Evolutionary conservation across 192 early-diverging fungal species (phyloP), one percentile per base, ranked within the genome.

Genomic region (Kappamyces sp.): DNA sequence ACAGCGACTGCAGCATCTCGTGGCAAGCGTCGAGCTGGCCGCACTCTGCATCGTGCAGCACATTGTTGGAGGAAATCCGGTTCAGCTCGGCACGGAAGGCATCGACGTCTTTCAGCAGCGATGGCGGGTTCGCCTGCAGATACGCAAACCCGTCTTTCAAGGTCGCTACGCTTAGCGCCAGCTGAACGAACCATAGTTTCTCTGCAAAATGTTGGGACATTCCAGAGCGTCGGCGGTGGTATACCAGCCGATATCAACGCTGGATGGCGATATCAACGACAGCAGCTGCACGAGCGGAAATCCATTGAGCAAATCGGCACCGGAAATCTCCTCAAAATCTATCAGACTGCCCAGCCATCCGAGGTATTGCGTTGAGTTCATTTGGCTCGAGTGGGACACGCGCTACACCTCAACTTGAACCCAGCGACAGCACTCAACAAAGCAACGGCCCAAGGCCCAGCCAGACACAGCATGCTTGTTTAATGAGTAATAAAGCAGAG

Each of bases 231-330:
- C 61, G 12, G 68, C 60, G 1, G 76, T 66, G 3, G 70, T 62
- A 59, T 74, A 78, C 72, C 72, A 74, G 3, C 64, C 15, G 15
- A 78, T 61, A 40, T 78, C 72, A 2, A 70, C 52, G 33, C 65
- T 39, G 0, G 44, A 48, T 7, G 72, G 72, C 1, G 69, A 58
- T 3, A 74, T 53, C 33, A 78, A 47, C 4, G 72, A 70, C 35
- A 78, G 58, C 15, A 72, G 44, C 68, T 77, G 75, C 38, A 77
- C 50, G 4, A 77, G 54, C 7, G 71, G 66, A 49, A 77, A 77
- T 0, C 69, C 67, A 23, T 74, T 69, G 32, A 61, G 33, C 35
- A 77, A 46, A 51, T 74, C 75, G 12, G 64, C 66, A 13, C 60
- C 70, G 7, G 3, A 59, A 62, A 1, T 73, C 71, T 5, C 62